Evolutionary conservation across 1,284 basidiomycete species (phyloP).

Genomic region (Golubevia sp.): DNA sequence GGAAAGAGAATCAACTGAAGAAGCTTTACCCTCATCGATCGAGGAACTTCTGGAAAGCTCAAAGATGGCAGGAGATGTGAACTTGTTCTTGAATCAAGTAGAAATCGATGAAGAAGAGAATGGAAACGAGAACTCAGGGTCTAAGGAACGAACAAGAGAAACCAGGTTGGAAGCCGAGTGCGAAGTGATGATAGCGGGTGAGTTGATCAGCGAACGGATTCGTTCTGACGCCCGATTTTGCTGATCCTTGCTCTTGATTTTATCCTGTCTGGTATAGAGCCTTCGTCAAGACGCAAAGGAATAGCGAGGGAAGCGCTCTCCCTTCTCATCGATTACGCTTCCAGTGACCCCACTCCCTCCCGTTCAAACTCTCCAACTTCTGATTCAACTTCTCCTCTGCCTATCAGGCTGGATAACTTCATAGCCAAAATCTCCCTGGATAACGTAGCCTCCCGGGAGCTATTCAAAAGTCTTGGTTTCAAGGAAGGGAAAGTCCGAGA

Average conservation of each 20-base stretch:
- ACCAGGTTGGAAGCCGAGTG: slow-evolving; percentile 69
- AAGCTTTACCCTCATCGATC: slow-evolving; percentile 8
- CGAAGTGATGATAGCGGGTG: slow-evolving; percentile 83
- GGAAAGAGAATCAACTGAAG: slow-evolving; percentile 25
- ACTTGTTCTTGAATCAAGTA: slow-evolving; percentile 72
- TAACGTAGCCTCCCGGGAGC: slow-evolving; percentile 26
- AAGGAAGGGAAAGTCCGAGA: slow-evolving; percentile 22
- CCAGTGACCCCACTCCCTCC: slow-evolving; percentile 57
- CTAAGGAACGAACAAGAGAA: slow-evolving; percentile 62
- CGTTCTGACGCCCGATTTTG: not conserved
- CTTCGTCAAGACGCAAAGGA: slow-evolving; percentile 69
- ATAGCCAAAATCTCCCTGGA: slow-evolving; percentile 26
- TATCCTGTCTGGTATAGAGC: slow-evolving; percentile 64
- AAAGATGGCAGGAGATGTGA: slow-evolving; percentile 88
- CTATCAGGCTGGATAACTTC: slow-evolving; percentile 20
- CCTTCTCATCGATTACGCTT: slow-evolving; percentile 53
- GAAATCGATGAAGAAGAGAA: no score
- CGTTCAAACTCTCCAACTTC: no score
- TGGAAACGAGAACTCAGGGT: slow-evolving; percentile 60
- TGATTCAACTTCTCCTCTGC: no score
- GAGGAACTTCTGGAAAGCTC: slow-evolving; percentile 64
- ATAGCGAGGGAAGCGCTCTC: slow-evolving; percentile 62
- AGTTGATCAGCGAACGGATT: slow-evolving; percentile 22
- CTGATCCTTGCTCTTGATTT: slow-evolving; percentile 6
- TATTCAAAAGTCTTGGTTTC: slow-evolving; percentile 44